Conservation (phyloP, 1,284 basidiomycete species). For the Leccinum olivaceoglutinosum region DNA sequence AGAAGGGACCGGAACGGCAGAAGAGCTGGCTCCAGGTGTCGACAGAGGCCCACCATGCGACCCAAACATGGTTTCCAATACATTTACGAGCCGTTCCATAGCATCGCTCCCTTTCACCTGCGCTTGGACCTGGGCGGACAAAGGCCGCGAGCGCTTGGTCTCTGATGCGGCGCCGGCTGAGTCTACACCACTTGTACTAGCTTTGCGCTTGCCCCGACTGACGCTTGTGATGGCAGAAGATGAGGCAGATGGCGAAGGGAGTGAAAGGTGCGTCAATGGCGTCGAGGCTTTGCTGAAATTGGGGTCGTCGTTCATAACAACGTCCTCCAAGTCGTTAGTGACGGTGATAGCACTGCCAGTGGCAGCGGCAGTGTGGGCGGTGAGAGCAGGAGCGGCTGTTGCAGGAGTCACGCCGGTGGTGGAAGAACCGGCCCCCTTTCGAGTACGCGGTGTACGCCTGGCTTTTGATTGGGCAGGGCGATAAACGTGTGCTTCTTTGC, state of each 20-base stretch:
- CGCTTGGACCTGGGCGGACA: not conserved
- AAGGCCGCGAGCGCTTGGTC: not conserved
- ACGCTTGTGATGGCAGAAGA: not conserved
- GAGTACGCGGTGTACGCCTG: not conserved
- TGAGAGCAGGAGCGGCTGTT: not conserved
- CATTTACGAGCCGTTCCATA: not conserved
- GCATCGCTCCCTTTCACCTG: not conserved
- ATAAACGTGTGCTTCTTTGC: not conserved
- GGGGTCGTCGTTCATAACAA: not conserved
- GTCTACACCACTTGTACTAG: not conserved
- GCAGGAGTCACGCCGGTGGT: not conserved
- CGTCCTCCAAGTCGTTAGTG: not conserved
- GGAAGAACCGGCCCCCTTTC: not conserved
- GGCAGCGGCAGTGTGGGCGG: not conserved
- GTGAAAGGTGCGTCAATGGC: not conserved
- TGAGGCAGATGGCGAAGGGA: not conserved
- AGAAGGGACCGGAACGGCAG: not conserved
- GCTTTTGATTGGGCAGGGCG: not conserved
- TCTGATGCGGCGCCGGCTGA: not conserved
- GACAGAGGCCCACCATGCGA: not conserved
- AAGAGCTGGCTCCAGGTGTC: not conserved
- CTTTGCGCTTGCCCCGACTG: not conserved
- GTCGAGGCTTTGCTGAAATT: not conserved
- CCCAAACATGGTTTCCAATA: not conserved
- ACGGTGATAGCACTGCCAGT: not conserved